These are phyloP conservation scores for Mucor lusitanicus DNA, from an alignment of 371 early-diverging fungal species.

Conservation along the genomic window DNA sequence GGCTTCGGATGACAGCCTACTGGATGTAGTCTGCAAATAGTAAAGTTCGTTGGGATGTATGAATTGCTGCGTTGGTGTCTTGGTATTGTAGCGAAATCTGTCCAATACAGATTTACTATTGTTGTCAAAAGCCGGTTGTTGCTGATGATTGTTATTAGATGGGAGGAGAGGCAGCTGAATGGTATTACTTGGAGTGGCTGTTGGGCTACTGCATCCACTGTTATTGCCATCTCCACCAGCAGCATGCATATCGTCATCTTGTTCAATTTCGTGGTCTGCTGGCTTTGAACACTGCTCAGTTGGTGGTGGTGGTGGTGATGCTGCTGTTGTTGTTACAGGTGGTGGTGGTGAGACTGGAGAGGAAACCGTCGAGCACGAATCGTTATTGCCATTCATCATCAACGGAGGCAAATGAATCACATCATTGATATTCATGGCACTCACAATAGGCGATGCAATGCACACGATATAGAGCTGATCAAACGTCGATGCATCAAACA, in stretches of 20 bases:
- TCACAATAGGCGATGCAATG: background rate
- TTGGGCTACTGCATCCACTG: no score
- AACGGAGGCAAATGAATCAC: constrained; percentile 1
- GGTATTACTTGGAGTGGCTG: no score
- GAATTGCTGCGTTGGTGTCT: constrained; percentile 2
- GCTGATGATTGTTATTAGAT: background rate
- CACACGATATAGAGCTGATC: constrained; percentile 23
- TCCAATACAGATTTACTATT: background rate
- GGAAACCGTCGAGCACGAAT: background rate
- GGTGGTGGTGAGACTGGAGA: background rate
- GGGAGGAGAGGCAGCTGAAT: background rate
- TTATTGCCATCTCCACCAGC: background rate
- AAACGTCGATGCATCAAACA: constrained; percentile 4
- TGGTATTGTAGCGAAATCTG: background rate
- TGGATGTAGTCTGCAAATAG: constrained; percentile 22
- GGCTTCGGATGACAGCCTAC: constrained; percentile 24
- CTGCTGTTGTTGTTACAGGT: background rate
- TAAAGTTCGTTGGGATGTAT: constrained; percentile 27
- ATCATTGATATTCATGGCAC: background rate
- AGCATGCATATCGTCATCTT: background rate
- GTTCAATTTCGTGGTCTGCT: background rate
- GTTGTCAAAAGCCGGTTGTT: background rate
- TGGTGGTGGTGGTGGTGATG: background rate
- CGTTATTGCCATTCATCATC: background rate
- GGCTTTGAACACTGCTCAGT: background rate